Evolutionary conservation across 441 rosid species (phyloP).

Genomic region (Isatis lusitanica): DNA sequence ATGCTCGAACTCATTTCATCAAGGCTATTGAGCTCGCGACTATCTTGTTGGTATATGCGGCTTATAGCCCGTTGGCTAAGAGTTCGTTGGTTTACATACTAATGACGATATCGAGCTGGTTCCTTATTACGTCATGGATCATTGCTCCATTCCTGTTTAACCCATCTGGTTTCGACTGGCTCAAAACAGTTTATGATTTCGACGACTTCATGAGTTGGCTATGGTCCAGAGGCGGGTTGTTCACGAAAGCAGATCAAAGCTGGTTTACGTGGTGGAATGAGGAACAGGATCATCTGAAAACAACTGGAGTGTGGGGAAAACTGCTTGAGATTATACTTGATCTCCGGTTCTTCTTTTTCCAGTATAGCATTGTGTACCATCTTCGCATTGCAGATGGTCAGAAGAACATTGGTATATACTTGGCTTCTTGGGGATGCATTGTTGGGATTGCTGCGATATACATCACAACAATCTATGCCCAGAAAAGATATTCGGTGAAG

Average conservation of each 20-base stretch:
- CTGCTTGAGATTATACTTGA: constrained; percentile 59
- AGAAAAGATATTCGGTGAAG: constrained; percentile 50
- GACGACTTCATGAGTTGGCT: constrained; percentile 62
- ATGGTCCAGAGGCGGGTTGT: constrained; percentile 49
- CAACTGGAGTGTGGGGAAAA: constrained; percentile 72
- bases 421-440: constrained; percentile 60
- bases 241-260: constrained; percentile 54
- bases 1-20: constrained; percentile 67
- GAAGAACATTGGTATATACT: constrained; percentile 53
- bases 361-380: constrained; percentile 60
- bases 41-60: constrained; percentile 59
- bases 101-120: constrained; percentile 65
- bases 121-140: constrained; percentile 63
- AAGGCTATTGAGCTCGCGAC: constrained; percentile 67
- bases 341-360: constrained; percentile 72
- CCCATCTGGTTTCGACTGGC: constrained; percentile 75
- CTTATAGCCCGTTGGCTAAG: constrained; percentile 53
- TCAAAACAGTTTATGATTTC: constrained; percentile 65
- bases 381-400: constrained; percentile 37
- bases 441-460: constrained; percentile 48
- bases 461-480: constrained; percentile 48
- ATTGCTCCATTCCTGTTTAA: constrained; percentile 65
- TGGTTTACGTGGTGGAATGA: constrained; percentile 80
- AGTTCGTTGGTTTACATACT: constrained; percentile 51
- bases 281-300: constrained; percentile 64